Base-by-base conservation (phyloP, 345 rosid species). In the Hibiscus trionum region DNA sequence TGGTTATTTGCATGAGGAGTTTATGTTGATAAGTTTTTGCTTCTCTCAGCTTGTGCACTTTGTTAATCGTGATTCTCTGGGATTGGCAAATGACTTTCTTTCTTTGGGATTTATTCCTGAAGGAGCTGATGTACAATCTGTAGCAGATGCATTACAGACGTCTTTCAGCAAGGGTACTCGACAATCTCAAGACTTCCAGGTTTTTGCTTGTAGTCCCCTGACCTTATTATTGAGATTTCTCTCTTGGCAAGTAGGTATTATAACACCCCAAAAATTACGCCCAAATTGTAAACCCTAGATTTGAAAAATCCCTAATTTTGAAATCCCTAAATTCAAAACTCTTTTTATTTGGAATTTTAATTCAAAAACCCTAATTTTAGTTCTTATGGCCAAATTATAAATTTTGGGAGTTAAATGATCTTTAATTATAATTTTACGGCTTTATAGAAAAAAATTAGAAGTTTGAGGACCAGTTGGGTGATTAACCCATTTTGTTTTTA, bases 71-170 rank as follows among this genome's bases (percentile, higher is more conserved):
- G 99, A 95, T 86, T 89, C 97, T 69, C 85, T 90, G 82, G 91
- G 97, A 84, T 81, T 95, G 88, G 99, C 99, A 80, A 92, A 90
- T 88, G 97, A 92, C 84, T 92, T 87, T 85, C 96, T 90, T 81
- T 92, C 99, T 74, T 84, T 95, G 96, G 99, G 99, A 77, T 92
- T 95, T 90, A 78, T 95, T 78, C 97, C 99, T 79, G 97, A 95
- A 87, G 93, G 93, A 80, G 86, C 80, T 69, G 92, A 95, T 81
- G 73, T 83, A 50, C 85, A 87, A 79, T 72, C 92, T 77, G 93
- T 95, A 79, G 84, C 97, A 11, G 82, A 86, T 84, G 91, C 97
- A 33, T 68, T 95, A 82, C 89, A 77, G 77, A 46, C 91, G 78
- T 88, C 99, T 56, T 88, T 90, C 77, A 87, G 87, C 78, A 88